A percentile compares a stretch with the other conserved stretches of the same genome.
phyloP scores from a whole-genome alignment of 164 flowering plant species.

The Vitis rotundifolia region DNA sequence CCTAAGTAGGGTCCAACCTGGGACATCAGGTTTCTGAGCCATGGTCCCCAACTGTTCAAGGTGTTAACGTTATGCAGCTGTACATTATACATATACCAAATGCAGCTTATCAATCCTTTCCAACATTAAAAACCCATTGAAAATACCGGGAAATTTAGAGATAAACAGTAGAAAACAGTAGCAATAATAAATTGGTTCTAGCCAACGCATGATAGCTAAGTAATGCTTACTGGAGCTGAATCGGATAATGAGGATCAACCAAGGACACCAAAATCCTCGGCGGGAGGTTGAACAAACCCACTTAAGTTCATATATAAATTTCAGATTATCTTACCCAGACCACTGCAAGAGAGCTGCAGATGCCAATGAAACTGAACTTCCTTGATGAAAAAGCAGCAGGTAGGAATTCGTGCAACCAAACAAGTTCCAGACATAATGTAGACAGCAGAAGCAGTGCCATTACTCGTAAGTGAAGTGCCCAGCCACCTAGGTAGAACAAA shows the following conservation, averaged over 20 bases:
- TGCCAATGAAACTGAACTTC: constrained; percentile 82
- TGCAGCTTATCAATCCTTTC: no score
- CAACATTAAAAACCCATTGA: no score
- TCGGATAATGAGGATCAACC: not conserved
- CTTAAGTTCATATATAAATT: not conserved
- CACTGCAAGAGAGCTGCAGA: constrained; percentile 97
- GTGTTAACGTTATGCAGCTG: no score
- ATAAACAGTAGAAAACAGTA: no score
- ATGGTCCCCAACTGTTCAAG: no score
- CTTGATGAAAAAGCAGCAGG: constrained; percentile 71
- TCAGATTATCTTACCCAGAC: constrained; percentile 67
- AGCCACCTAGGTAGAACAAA: constrained; percentile 59
- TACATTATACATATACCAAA: no score
- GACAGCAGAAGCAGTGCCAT: constrained; percentile 97
- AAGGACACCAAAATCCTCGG: not conserved
- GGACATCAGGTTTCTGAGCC: no score
- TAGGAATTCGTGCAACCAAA: constrained; percentile 64
- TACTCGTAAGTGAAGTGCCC: constrained; percentile 93
- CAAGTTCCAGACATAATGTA: constrained; percentile 81
- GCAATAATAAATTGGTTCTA: no score
- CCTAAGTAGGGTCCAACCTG: no score
- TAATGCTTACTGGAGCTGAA: no score
- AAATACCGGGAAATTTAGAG: no score
- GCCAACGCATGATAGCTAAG: no score
- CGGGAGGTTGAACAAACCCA: not conserved